These are phyloP conservation scores for Evansstolkia leycettana DNA, from an alignment of 495 filamentous ascomycete genomes.

Conservation along the genomic window DNA sequence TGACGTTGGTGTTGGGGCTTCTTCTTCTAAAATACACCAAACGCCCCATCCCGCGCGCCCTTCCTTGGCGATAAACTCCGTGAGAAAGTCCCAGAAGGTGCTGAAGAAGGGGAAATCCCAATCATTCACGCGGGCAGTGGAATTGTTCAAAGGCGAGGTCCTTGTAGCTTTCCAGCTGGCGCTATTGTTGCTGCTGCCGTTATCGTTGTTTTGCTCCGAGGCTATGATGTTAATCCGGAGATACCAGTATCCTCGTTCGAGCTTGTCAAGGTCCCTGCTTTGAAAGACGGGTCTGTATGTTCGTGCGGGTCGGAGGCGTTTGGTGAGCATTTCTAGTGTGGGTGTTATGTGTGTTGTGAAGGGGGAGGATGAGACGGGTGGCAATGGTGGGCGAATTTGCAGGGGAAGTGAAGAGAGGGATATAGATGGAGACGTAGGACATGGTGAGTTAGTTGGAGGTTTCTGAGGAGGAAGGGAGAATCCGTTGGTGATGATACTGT, in stretches of 20 bases:
- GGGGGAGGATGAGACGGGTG: conserved; percentile 23
- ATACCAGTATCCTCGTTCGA: conserved; percentile 61
- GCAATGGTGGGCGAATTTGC: conserved; percentile 33
- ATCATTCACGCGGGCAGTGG: background rate
- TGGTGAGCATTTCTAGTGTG: conserved; percentile 37
- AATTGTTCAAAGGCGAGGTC: too few species aligned
- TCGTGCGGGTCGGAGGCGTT: conserved; percentile 33
- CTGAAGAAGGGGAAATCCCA: conserved; percentile 20
- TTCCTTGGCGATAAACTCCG: conserved; percentile 39
- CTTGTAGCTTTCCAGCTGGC: too few species aligned
- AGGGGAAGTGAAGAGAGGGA: conserved; percentile 10
- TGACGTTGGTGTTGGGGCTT: conserved; percentile 4
- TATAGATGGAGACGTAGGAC: background rate
- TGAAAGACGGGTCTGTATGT: conserved; percentile 41
- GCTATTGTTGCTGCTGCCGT: background rate
- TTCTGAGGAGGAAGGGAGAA: too few species aligned
- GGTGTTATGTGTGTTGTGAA: conserved; percentile 43
- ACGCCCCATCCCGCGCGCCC: conserved; percentile 59
- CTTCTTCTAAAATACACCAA: conserved; percentile 33
- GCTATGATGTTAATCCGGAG: conserved; percentile 29
- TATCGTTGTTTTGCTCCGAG: background rate
- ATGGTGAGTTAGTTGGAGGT: too few species aligned
- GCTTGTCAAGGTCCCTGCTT: conserved; percentile 33
- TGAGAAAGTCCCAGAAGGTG: conserved; percentile 51
- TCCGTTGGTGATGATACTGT: too few species aligned